These are phyloP conservation scores for Bruguiera hainesii DNA, from an alignment of 441 rosid species.

Conservation along the genomic window DNA sequence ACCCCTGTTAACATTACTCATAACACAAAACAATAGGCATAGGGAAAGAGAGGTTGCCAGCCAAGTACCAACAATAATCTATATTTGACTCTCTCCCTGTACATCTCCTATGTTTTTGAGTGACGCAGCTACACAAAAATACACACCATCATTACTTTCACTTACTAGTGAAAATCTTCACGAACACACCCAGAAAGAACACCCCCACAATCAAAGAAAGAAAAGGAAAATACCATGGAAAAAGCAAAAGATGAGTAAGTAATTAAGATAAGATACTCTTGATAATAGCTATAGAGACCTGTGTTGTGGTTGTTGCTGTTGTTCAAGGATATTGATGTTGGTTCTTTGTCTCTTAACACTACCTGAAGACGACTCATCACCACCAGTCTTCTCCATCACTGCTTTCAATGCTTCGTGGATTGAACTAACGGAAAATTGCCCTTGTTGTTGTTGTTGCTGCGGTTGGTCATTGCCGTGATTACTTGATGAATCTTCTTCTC, in stretches of 20 bases:
- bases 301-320: slow-evolving; percentile 30
- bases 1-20: too few species aligned
- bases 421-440: slow-evolving; percentile 54
- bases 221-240: slow-evolving; percentile 4
- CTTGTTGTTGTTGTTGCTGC: slow-evolving; percentile 31
- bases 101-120: slow-evolving; percentile 8
- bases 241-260: slow-evolving; percentile 14
- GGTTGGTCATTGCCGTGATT: slow-evolving; percentile 27
- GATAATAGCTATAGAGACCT: slow-evolving; percentile 45
- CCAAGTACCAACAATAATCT: neutral
- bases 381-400: slow-evolving; percentile 77
- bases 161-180: slow-evolving; percentile 15
- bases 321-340: slow-evolving; percentile 47
- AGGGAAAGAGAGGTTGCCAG: neutral
- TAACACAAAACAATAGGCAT: too few species aligned
- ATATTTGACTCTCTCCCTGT: neutral
- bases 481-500: slow-evolving; percentile 57
- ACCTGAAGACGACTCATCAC: slow-evolving; percentile 67
- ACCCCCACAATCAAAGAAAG: slow-evolving; percentile 16
- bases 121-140: slow-evolving; percentile 24
- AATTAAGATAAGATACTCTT: slow-evolving; percentile 14
- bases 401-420: slow-evolving; percentile 90
- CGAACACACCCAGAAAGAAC: slow-evolving; percentile 25
- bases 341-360: slow-evolving; percentile 88
- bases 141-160: slow-evolving; percentile 31